Conservation (phyloP, 768 basidiomycete genomes). For the Amanita molliuscula region DNA sequence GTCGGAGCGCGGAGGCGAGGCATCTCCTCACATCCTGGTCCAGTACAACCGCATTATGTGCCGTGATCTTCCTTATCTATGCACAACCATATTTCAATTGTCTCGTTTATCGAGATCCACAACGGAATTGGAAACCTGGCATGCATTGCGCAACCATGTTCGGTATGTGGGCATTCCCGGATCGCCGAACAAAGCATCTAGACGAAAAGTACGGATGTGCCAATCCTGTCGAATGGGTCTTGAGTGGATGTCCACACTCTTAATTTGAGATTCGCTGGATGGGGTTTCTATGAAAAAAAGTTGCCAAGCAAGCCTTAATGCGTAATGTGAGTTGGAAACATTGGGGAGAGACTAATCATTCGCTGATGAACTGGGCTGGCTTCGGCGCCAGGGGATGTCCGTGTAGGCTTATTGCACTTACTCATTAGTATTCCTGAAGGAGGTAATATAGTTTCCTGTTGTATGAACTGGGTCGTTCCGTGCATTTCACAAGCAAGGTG, state of each 20-base stretch:
- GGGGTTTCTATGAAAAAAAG: background rate
- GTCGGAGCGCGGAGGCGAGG: background rate
- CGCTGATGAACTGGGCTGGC: background rate
- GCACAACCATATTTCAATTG: background rate
- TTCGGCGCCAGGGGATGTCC: too few species aligned
- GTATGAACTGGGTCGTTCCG: too few species aligned
- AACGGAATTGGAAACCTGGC: background rate
- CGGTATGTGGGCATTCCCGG: background rate
- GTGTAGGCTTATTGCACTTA: too few species aligned
- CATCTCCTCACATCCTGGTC: background rate
- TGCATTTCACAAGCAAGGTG: too few species aligned
- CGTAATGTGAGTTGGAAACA: background rate
- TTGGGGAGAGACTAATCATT: background rate
- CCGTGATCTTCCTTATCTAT: background rate
- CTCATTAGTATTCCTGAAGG: too few species aligned
- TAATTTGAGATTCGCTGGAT: background rate
- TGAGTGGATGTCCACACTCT: background rate
- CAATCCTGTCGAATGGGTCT: background rate
- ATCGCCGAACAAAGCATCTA: background rate
- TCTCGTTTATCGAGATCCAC: constrained; percentile 5
- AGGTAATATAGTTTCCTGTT: too few species aligned
- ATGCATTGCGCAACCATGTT: background rate
- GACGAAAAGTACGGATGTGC: background rate
- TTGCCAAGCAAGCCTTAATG: background rate
- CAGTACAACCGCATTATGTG: background rate